A percentile compares a stretch with the other conserved stretches of the same genome.
Evolutionary conservation across 2,329 filamentous ascomycete genomes (phyloP).

Genomic region (Tolypocladium ophioglossoides): DNA sequence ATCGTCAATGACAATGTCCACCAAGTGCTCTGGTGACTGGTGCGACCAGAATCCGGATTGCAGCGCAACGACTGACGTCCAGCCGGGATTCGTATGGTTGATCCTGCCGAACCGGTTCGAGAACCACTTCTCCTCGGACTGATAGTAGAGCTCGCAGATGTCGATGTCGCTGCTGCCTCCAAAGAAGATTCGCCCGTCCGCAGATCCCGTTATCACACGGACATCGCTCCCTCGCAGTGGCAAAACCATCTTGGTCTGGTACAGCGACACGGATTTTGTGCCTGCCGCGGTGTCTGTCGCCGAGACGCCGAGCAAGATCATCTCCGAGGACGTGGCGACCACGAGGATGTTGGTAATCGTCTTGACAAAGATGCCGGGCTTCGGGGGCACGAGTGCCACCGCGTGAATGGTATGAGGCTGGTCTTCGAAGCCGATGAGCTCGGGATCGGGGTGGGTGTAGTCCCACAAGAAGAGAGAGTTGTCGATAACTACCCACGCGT

Average conservation of each 20-base stretch:
- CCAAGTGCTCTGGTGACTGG: slow-evolving; percentile 51
- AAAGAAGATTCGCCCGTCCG: slow-evolving; percentile 88
- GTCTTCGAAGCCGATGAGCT: slow-evolving; percentile 87
- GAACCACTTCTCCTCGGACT: slow-evolving; percentile 97
- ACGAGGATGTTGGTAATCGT: slow-evolving; percentile 83
- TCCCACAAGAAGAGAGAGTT: slow-evolving; percentile 97
- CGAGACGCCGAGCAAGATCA: slow-evolving; percentile 77
- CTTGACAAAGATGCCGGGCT: slow-evolving; percentile 75
- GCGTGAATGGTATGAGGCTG: slow-evolving; percentile 79
- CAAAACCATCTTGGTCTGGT: slow-evolving; percentile 79
- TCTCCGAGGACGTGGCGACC: slow-evolving; percentile 75
- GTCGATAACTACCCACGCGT: slow-evolving; percentile 93
- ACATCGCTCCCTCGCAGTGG: slow-evolving; percentile 68
- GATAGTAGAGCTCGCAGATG: slow-evolving; percentile 88
- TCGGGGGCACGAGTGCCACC: slow-evolving; percentile 80
- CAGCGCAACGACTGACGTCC: slow-evolving; percentile 50
- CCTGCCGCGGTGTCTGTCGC: slow-evolving; percentile 58
- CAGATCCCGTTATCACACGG: slow-evolving; percentile 68
- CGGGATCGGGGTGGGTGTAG: slow-evolving; percentile 84
- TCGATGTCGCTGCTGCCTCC: slow-evolving; percentile 72
- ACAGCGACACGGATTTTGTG: slow-evolving; percentile 64
- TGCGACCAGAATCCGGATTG: slow-evolving; percentile 39
- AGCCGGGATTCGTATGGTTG: slow-evolving; percentile 71
- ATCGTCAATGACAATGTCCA: slow-evolving; percentile 80
- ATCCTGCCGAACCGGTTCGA: slow-evolving; percentile 77